Evolutionary conservation across 179 eudicot genomes (phyloP).

Genomic region (Beta corolliflora): DNA sequence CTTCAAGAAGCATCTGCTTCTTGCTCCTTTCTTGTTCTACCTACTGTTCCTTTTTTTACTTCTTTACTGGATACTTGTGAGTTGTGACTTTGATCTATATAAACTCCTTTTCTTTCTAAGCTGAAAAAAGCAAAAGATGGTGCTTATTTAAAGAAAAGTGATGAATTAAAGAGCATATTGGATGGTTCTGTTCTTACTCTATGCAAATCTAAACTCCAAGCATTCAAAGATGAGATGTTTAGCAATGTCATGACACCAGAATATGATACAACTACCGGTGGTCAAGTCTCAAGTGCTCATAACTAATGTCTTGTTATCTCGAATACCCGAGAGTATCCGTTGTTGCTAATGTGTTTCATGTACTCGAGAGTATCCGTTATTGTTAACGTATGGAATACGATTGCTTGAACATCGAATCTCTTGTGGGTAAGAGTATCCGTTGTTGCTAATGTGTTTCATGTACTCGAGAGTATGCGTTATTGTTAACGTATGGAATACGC

Average conservation of each 20-base stretch:
- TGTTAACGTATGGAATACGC: not conserved
- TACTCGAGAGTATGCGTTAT: too few relatives aligned
- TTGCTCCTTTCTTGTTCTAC: not conserved
- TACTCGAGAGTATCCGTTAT: too few relatives aligned
- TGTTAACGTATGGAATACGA: too few relatives aligned
- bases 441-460: too few relatives aligned
- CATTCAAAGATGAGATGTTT: not conserved
- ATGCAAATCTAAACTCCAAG: not conserved
- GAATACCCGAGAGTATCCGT: too few relatives aligned
- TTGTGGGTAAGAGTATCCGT: too few relatives aligned
- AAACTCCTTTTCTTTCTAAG: slow-evolving; percentile 11
- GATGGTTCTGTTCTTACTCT: not conserved
- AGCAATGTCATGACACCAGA: too few relatives aligned
- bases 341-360: too few relatives aligned
- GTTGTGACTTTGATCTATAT: slow-evolving; percentile 13
- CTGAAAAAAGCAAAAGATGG: not conserved
- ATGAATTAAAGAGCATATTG: not conserved
- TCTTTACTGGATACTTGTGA: slow-evolving; percentile 1
- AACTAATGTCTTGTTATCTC: too few relatives aligned
- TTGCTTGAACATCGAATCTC: too few relatives aligned
- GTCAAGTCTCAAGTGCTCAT: too few relatives aligned
- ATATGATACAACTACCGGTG: not conserved
- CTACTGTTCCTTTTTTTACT: not conserved
- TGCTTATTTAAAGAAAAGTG: not conserved
- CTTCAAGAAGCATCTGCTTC: slow-evolving; percentile 12